These are phyloP conservation scores for Spathaspora sp. DNA, from an alignment of 1,139 yeast genomes.

Conservation along the genomic window DNA sequence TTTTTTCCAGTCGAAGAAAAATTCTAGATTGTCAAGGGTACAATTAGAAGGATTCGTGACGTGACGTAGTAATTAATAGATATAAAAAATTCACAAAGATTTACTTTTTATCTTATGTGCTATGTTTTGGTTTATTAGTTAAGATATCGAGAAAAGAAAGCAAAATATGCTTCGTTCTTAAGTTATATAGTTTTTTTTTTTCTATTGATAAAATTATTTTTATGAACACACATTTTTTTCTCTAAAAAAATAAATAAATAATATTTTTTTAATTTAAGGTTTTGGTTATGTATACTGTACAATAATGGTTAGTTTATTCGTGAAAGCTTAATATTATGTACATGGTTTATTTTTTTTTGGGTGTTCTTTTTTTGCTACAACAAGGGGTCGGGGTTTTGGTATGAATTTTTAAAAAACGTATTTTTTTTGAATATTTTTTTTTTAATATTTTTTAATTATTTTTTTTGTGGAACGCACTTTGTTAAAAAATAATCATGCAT, in stretches of 20 bases:
- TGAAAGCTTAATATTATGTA: neutral
- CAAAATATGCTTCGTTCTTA: neutral
- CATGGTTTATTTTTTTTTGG: neutral
- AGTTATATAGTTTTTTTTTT: constrained; percentile 1
- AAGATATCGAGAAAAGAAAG: neutral
- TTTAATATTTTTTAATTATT: neutral
- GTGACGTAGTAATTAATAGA: neutral
- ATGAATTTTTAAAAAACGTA: neutral
- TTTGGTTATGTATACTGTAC: neutral
- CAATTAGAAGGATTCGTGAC: neutral
- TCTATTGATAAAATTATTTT: neutral
- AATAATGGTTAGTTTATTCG: neutral
- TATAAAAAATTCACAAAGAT: neutral
- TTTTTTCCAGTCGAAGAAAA: neutral
- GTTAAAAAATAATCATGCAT: constrained; percentile 1
- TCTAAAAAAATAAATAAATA: neutral
- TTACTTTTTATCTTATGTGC: neutral
- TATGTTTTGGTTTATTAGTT: neutral
- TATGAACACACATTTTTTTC: neutral
- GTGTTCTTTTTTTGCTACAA: neutral
- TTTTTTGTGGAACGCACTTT: neutral
- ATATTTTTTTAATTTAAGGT: neutral
- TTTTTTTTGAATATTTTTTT: too few species aligned
- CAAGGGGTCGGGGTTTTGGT: constrained; percentile 1
- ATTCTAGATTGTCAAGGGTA: neutral